phyloP scores from a whole-genome alignment of 768 basidiomycete species.

The Phallus indusiatus region DNA sequence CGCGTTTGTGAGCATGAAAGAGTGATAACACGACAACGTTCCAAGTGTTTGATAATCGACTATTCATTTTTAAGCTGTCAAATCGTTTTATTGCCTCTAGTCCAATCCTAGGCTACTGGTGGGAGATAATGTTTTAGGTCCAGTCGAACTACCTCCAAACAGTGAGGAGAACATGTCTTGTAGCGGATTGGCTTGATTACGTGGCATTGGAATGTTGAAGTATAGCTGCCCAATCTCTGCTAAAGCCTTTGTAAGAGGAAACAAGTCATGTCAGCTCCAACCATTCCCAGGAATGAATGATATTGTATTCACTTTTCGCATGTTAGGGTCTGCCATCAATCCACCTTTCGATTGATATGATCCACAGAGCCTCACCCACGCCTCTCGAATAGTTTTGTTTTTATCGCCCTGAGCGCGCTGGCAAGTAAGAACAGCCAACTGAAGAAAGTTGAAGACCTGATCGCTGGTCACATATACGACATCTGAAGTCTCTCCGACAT shows the following conservation, averaged over 20 bases:
- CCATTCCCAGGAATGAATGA: background rate
- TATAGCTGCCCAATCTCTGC: slow-evolving; percentile 64
- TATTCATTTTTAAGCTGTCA: background rate
- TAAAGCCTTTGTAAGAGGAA: slow-evolving; percentile 38
- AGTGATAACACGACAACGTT: no score
- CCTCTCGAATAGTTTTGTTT: slow-evolving; percentile 66
- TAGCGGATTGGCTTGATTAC: slow-evolving; percentile 66
- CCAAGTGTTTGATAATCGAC: background rate
- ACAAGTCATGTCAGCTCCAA: background rate
- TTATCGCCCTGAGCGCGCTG: slow-evolving; percentile 78
- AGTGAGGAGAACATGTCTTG: slow-evolving; percentile 84
- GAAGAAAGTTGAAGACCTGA: slow-evolving; percentile 75
- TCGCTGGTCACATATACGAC: slow-evolving; percentile 73
- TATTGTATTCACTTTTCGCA: slow-evolving; percentile 43
- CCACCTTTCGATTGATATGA: slow-evolving; percentile 73
- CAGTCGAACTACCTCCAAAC: slow-evolving; percentile 51
- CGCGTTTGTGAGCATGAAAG: no score
- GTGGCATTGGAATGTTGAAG: slow-evolving; percentile 80
- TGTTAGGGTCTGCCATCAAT: slow-evolving; percentile 47
- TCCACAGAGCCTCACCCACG: slow-evolving; percentile 77
- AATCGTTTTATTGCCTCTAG: background rate
- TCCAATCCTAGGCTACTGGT: slow-evolving; percentile 1
- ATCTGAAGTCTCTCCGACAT: slow-evolving; percentile 36
- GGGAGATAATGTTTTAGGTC: background rate
- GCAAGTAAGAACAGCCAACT: slow-evolving; percentile 81